A percentile compares a stretch with the other conserved stretches of the same genome.
Evolutionary conservation across 352 stramenopile species (phyloP).

Genomic region (Pythium apleroticum): DNA sequence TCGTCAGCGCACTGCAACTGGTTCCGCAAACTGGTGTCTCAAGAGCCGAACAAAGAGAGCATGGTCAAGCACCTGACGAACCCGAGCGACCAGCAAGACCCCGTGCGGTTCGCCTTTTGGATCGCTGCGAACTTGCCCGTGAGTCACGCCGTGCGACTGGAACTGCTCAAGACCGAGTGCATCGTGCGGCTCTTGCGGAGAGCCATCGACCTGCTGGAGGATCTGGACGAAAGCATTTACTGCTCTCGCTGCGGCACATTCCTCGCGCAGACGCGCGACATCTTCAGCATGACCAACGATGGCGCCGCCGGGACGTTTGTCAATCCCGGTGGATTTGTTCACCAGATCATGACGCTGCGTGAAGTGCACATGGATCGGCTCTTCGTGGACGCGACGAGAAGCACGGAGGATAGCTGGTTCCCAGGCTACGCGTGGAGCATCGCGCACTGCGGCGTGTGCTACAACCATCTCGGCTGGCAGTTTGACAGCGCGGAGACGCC

Average conservation of each 20-base stretch:
- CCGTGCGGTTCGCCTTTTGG: slow-evolving; percentile 79
- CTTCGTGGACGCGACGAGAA: slow-evolving; percentile 44
- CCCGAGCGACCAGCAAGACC: slow-evolving; percentile 47
- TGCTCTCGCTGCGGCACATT: slow-evolving; percentile 64
- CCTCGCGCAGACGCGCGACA: slow-evolving; percentile 66
- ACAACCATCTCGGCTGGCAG: slow-evolving; percentile 73
- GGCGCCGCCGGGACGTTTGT: slow-evolving; percentile 74
- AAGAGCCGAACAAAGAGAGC: slow-evolving; percentile 22
- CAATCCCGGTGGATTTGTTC: slow-evolving; percentile 74
- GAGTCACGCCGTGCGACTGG: slow-evolving; percentile 53
- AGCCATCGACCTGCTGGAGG: slow-evolving; percentile 57
- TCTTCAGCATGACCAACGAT: slow-evolving; percentile 75
- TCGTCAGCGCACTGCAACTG: slow-evolving; percentile 73
- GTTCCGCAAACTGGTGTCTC: slow-evolving; percentile 36
- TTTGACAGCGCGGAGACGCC: slow-evolving; percentile 51
- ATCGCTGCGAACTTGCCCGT: slow-evolving; percentile 70
- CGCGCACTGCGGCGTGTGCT: slow-evolving; percentile 65
- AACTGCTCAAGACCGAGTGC: slow-evolving; percentile 58
- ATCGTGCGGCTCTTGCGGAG: slow-evolving; percentile 56
- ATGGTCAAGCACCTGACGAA: slow-evolving; percentile 27
- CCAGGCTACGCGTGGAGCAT: slow-evolving; percentile 81
- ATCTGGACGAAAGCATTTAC: slow-evolving; percentile 62
- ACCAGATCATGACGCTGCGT: slow-evolving; percentile 78
- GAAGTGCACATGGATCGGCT: slow-evolving; percentile 46
- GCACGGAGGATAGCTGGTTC: slow-evolving; percentile 78